Percentiles rank a stretch among this genome's conserved stretches.
phyloP scores from a whole-genome alignment of 78 protist species.

The Fonticula alba region DNA sequence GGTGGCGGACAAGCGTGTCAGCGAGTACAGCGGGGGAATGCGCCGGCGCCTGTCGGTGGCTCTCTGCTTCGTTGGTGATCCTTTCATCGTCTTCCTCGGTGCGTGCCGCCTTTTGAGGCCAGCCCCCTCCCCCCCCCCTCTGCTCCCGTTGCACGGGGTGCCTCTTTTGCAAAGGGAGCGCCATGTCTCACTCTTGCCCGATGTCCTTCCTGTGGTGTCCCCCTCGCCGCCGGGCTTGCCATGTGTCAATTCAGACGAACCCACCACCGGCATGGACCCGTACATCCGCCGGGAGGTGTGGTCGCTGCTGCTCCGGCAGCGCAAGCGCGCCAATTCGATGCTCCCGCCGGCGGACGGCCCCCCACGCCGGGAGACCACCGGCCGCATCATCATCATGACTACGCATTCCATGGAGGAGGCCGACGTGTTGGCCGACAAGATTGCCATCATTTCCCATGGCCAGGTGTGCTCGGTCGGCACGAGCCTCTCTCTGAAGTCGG shows the following conservation, averaged over 20 bases:
- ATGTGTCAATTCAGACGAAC: slow-evolving; percentile 25
- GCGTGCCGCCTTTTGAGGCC: too few relatives aligned
- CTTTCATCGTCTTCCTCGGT: slow-evolving; percentile 17
- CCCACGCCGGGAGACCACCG: slow-evolving; percentile 14
- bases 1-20: neutral
- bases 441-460: slow-evolving; percentile 71
- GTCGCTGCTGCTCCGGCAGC: slow-evolving; percentile 33
- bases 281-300: slow-evolving; percentile 34
- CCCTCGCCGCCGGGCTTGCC: neutral
- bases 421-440: slow-evolving; percentile 64
- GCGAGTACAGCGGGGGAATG: slow-evolving; percentile 42
- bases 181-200: slow-evolving; percentile 12
- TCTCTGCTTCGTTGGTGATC: slow-evolving; percentile 35
- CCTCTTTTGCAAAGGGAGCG: slow-evolving; percentile 3
- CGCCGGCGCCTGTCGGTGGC: slow-evolving; percentile 35
- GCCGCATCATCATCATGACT: slow-evolving; percentile 39
- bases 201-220: slow-evolving; percentile 3
- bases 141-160: neutral
- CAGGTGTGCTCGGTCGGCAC: slow-evolving; percentile 36
- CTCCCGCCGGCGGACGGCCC: slow-evolving; percentile 44
- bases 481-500: slow-evolving; percentile 12
- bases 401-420: slow-evolving; percentile 91
- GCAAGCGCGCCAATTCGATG: slow-evolving; percentile 10
- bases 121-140: too few relatives aligned
- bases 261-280: slow-evolving; percentile 63